phyloP scores from a whole-genome alignment of 179 eudicot species.

The Patellifolia procumbens region DNA sequence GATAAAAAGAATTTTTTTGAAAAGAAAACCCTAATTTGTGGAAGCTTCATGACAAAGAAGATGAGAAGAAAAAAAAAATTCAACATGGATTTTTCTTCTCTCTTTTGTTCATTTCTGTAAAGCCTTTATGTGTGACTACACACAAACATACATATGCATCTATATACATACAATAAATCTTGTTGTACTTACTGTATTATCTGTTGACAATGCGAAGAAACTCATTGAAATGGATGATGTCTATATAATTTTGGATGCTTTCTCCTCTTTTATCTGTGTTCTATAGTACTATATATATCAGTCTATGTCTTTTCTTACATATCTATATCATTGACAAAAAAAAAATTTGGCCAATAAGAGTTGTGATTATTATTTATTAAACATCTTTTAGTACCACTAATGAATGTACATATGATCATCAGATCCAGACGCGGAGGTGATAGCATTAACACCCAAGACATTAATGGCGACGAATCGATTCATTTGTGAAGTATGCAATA shows the following conservation, averaged over 20 bases:
- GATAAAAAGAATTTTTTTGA: constrained; percentile 13
- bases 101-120: constrained; percentile 39
- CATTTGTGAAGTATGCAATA: constrained; percentile 46
- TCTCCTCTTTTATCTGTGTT: constrained; percentile 7
- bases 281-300: not conserved
- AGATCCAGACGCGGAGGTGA: constrained; percentile 51
- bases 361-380: too few species aligned
- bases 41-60: constrained; percentile 36
- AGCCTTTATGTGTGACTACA: constrained; percentile 19
- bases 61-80: constrained; percentile 9
- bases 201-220: constrained; percentile 24
- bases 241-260: constrained; percentile 33
- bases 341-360: not conserved
- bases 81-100: constrained; percentile 31
- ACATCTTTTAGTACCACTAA: too few species aligned
- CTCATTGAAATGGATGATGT: constrained; percentile 23
- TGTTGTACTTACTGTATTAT: constrained; percentile 4
- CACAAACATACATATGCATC: constrained; percentile 5
- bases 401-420: too few species aligned
- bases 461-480: constrained; percentile 45
- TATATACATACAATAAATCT: constrained; percentile 16
- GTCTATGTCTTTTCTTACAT: too few species aligned
- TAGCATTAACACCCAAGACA: constrained; percentile 41
- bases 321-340: too few species aligned
- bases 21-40: constrained; percentile 44